Base-by-base conservation (phyloP, 2,329 filamentous ascomycete genomes). In the Tympanopsis confertula region DNA sequence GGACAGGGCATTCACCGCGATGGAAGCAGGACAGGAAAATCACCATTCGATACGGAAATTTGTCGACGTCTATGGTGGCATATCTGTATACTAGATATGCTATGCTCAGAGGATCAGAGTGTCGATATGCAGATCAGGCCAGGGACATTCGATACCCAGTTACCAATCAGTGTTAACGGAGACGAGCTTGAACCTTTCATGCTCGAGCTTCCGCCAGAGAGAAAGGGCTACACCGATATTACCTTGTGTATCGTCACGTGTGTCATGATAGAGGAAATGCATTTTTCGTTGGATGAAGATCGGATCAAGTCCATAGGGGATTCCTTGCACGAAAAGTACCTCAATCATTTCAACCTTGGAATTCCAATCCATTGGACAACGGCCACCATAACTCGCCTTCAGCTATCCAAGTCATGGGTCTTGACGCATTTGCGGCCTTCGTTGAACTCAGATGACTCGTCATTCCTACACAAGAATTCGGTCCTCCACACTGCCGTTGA, bases 401-500 rank as follows among this genome's bases (percentile, higher is more conserved):
- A 78, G 41, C 68, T 78, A 56, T 71, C 71, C 37, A 79, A 77
- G 49, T 66, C 78, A 58, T 79, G 74, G 73, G 57, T 80, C 38
- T 66, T 78, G 44, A 62, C 78, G 1, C 74, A 79, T 45, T 74
- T 79, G 50, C 75, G 75, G 5, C 67, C 76, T 48, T 69, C 71
- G 41, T 58, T 67, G 14, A 58, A 61, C 39, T 63, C 54, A 24
- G 45, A 69, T 36, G 64, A 56, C 17, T 54, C 78, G 12, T 63
- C 71, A 0, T 62, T 67, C 35, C 69, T 70, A 38, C 69, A 65
- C 5, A 69, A 68, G 41, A 69, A 79, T 41, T 73, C 69, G 41
- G 56, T 79, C 5, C 78, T 80, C 52, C 59, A 71, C 20, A 78
- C 72, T 0, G 74, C 71, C 3, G 60, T 80, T 7, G 75, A 81